These are phyloP conservation scores for Nyctanthes arbortristis DNA, from an alignment of 257 asterid species.

Conservation along the genomic window DNA sequence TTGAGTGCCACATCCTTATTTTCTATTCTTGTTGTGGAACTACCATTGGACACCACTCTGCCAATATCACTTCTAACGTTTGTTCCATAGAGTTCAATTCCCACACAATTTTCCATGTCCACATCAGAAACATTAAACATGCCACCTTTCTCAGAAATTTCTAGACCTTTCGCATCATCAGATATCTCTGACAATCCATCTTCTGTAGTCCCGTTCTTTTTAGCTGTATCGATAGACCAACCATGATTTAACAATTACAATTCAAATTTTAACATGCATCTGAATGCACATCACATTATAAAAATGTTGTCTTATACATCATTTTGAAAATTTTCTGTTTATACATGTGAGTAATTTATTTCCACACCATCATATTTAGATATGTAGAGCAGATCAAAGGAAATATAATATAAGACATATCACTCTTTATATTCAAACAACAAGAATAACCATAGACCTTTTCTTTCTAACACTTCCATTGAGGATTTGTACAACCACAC, in stretches of 20 bases:
- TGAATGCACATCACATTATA: conserved; percentile 1
- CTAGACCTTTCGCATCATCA: conserved; percentile 38
- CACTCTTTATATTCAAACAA: conserved; percentile 3
- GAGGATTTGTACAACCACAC: not conserved
- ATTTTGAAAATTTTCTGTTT: not conserved
- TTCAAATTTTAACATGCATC: not conserved
- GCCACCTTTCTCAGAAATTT: conserved; percentile 39
- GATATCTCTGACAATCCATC: conserved; percentile 51
- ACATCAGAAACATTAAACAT: conserved; percentile 35
- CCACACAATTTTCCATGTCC: conserved; percentile 38
- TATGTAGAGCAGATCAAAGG: not conserved
- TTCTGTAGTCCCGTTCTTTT: conserved; percentile 50
- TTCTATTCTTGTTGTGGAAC: conserved; percentile 37
- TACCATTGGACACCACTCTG: conserved; percentile 35
- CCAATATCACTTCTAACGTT: conserved; percentile 31
- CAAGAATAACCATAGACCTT: not conserved
- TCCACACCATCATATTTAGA: not conserved
- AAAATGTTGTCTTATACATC: not conserved
- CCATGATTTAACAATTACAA: conserved; percentile 15
- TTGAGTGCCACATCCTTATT: conserved; percentile 36
- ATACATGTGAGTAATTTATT: not conserved
- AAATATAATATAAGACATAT: not conserved
- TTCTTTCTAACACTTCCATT: not conserved
- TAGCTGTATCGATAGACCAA: conserved; percentile 51
- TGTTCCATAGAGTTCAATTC: conserved; percentile 24